These are phyloP conservation scores for Patellifolia procumbens DNA, from an alignment of 179 eudicot genomes.

Conservation along the genomic window DNA sequence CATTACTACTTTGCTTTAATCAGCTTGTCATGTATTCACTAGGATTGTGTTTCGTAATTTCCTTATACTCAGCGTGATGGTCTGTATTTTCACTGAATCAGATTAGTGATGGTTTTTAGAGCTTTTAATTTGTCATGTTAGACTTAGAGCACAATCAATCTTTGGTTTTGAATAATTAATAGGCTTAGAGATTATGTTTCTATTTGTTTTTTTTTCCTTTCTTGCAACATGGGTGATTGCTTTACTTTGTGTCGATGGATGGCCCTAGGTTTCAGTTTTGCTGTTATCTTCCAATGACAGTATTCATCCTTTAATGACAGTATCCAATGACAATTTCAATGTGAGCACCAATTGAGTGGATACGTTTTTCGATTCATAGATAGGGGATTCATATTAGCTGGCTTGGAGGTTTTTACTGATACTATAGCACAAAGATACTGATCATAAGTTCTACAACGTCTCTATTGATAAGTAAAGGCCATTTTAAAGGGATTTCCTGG, in stretches of 20 bases:
- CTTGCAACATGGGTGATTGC: background rate
- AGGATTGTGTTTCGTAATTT: background rate
- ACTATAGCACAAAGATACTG: background rate
- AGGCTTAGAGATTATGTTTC: background rate
- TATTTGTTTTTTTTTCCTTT: background rate
- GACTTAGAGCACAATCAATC: background rate
- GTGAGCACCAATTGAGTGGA: background rate
- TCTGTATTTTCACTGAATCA: background rate
- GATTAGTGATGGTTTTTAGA: background rate
- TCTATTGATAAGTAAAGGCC: background rate
- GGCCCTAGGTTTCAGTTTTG: background rate
- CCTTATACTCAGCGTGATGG: background rate
- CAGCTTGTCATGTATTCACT: background rate
- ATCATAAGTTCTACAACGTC: background rate
- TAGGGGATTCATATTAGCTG: background rate
- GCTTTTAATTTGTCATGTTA: background rate
- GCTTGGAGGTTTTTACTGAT: background rate
- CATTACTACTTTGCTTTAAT: background rate
- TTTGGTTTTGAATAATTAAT: background rate
- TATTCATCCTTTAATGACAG: no score
- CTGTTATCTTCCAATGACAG: background rate
- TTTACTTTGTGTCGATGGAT: background rate
- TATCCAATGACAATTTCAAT: no score
- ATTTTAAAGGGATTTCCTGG: background rate
- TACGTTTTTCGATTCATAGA: background rate